These are phyloP conservation scores for Vanrija sp. DNA, from an alignment of 1,284 basidiomycete species.

Conservation along the genomic window DNA sequence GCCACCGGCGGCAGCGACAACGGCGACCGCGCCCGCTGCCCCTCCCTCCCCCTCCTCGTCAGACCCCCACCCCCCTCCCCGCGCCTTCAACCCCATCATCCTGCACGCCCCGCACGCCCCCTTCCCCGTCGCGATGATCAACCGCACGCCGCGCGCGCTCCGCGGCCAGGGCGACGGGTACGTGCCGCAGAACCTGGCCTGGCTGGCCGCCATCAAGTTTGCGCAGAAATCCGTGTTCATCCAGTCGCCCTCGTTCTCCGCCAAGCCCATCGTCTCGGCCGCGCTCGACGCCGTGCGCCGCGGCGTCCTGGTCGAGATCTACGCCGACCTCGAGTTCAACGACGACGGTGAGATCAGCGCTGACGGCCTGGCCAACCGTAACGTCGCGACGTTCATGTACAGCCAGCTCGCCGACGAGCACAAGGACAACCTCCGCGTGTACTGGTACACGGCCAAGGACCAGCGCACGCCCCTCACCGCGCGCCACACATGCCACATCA, in stretches of 20 bases:
- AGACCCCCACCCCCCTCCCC: neutral
- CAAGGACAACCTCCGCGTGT: slow-evolving; percentile 58
- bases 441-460: slow-evolving; percentile 58
- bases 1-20: neutral
- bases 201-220: slow-evolving; percentile 64
- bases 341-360: slow-evolving; percentile 56
- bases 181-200: slow-evolving; percentile 63
- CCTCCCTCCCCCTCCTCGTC: neutral
- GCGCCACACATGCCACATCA: slow-evolving; percentile 60
- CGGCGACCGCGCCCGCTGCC: neutral
- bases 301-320: slow-evolving; percentile 62
- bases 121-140: slow-evolving; percentile 67
- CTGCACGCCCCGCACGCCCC: slow-evolving; percentile 58
- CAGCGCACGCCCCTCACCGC: slow-evolving; percentile 64
- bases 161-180: slow-evolving; percentile 32
- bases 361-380: slow-evolving; percentile 70
- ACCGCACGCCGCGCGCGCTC: slow-evolving; percentile 58
- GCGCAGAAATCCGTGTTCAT: slow-evolving; percentile 66
- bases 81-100: slow-evolving; percentile 52
- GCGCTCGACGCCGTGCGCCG: slow-evolving; percentile 60
- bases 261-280: slow-evolving; percentile 60
- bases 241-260: slow-evolving; percentile 69
- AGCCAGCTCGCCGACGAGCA: slow-evolving; percentile 51
- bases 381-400: slow-evolving; percentile 64
- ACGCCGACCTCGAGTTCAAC: slow-evolving; percentile 62